These are phyloP conservation scores for Crithidia expoeki DNA, from an alignment of 208 protist species.

Conservation along the genomic window DNA sequence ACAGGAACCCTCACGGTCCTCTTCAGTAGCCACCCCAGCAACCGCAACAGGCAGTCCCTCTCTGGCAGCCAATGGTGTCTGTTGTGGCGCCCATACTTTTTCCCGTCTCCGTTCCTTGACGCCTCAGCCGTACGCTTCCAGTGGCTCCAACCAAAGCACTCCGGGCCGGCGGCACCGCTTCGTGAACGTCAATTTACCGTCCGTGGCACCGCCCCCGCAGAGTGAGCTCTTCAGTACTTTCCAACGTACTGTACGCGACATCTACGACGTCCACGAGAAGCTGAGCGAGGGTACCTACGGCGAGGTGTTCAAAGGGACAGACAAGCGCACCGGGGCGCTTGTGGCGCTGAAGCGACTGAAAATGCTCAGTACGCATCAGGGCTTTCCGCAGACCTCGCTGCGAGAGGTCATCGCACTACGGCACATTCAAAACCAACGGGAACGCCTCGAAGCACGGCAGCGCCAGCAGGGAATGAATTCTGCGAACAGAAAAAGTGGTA, in stretches of 20 bases:
- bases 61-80: background rate
- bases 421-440: conserved; percentile 69
- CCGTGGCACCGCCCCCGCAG: conserved; percentile 44
- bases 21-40: background rate
- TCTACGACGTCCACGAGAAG: conserved; percentile 80
- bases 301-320: conserved; percentile 90
- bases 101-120: conserved; percentile 42
- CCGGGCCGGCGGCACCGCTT: conserved; percentile 52
- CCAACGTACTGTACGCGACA: conserved; percentile 55
- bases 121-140: conserved; percentile 35
- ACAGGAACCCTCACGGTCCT: background rate
- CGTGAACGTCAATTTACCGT: conserved; percentile 59
- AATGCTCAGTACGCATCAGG: conserved; percentile 75
- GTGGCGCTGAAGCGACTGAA: conserved; percentile 91
- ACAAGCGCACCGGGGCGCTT: conserved; percentile 46
- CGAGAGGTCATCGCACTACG: conserved; percentile 85
- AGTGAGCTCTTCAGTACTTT: conserved; percentile 48
- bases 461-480: too few species aligned
- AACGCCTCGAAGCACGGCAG: conserved; percentile 31
- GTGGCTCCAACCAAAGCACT: conserved; percentile 22
- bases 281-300: conserved; percentile 98
- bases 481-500: background rate
- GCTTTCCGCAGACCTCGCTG: conserved; percentile 88
- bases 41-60: background rate
- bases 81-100: background rate